Percentiles rank a stretch among this genome's conserved stretches.
These are phyloP conservation scores for Yarrowia sp. DNA, from an alignment of 805 yeast genomes.

Conservation along the genomic window DNA sequence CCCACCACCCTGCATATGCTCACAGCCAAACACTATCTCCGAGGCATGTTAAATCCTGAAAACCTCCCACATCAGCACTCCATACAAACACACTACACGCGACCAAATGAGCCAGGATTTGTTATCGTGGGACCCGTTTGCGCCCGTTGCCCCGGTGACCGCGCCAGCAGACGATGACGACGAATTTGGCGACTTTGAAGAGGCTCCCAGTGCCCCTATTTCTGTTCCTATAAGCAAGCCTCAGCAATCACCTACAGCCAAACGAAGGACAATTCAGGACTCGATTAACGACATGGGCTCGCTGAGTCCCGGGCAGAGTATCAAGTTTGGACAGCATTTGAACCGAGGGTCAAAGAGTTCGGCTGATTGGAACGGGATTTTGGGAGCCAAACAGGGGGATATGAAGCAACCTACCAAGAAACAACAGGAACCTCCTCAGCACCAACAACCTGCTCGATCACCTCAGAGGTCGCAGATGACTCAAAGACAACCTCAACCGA, in stretches of 20 bases:
- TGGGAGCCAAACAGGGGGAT: slow-evolving; percentile 28
- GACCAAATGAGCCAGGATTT: slow-evolving; percentile 3
- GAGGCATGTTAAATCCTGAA: not conserved
- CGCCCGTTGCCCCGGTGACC: not conserved
- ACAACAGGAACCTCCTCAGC: not conserved
- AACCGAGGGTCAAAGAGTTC: slow-evolving; percentile 4
- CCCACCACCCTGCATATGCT: not conserved
- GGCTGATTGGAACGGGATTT: slow-evolving; percentile 31
- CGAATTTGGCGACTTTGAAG: slow-evolving; percentile 53
- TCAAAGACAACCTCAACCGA: not conserved
- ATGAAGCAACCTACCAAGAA: not conserved
- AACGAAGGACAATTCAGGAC: slow-evolving; percentile 21
- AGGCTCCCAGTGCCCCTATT: slow-evolving; percentile 38
- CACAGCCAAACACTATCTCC: not conserved
- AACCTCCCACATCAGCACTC: not conserved
- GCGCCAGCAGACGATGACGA: slow-evolving; percentile 30
- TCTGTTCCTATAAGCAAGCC: not conserved
- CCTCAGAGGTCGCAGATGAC: too few relatives aligned
- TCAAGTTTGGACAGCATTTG: slow-evolving; percentile 33
- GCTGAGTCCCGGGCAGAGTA: slow-evolving; percentile 9
- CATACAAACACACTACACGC: not conserved
- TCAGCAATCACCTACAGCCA: not conserved
- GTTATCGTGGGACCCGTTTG: slow-evolving; percentile 18
- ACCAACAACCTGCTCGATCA: not conserved
- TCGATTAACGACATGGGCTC: slow-evolving; percentile 27